Evolutionary conservation across 768 basidiomycete genomes (phyloP).

Genomic region (Serendipita sp.): DNA sequence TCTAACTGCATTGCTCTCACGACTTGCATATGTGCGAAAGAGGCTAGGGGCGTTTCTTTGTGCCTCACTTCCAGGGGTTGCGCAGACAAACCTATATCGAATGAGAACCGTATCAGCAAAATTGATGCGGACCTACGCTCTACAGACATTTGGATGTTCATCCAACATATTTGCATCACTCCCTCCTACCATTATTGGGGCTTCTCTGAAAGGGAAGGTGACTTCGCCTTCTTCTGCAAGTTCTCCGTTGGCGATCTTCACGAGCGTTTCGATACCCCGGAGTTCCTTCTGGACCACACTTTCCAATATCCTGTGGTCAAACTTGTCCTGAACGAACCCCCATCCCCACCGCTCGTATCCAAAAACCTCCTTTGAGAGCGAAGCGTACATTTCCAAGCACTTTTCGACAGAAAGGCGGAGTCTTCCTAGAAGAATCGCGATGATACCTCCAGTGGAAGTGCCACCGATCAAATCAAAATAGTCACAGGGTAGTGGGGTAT

Average conservation of each 20-base stretch:
- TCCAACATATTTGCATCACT: conserved; percentile 2
- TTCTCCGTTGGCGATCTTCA: not conserved
- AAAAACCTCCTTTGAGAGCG: conserved; percentile 17
- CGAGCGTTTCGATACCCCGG: not conserved
- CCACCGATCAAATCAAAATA: conserved; percentile 4
- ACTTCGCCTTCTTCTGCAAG: not conserved
- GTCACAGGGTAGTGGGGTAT: conserved; percentile 5
- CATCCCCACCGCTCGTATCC: not conserved
- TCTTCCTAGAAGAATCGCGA: conserved; percentile 25
- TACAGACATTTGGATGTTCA: not conserved
- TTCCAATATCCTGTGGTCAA: conserved; percentile 6
- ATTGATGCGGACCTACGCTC: not conserved
- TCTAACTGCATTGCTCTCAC: not conserved
- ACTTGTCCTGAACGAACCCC: conserved; percentile 6
- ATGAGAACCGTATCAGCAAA: not conserved
- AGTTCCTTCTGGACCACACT: not conserved
- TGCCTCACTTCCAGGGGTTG: conserved; percentile 6
- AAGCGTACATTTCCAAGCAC: conserved; percentile 18
- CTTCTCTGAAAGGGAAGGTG: not conserved
- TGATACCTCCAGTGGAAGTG: conserved; percentile 13
- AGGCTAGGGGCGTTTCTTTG: conserved; percentile 5
- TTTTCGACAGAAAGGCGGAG: conserved; percentile 23
- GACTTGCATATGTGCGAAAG: conserved; percentile 11
- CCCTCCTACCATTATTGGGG: not conserved
- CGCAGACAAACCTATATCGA: conserved; percentile 10